phyloP scores from a whole-genome alignment of 768 basidiomycete species.

The Lactarius vividus region DNA sequence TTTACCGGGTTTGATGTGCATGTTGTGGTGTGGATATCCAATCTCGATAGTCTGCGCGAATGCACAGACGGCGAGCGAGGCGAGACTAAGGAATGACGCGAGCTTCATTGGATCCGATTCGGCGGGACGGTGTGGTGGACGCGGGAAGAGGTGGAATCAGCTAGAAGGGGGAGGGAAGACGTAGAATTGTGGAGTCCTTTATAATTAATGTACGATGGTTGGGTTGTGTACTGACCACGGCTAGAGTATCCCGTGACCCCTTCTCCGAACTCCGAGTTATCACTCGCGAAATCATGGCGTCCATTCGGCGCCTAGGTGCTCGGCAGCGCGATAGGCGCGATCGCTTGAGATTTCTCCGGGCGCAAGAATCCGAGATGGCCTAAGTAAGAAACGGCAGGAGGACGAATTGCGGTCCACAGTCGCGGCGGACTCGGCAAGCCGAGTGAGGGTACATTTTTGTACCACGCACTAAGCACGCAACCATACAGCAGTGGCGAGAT shows the following conservation, averaged over 20 bases:
- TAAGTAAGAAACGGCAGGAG: too few species aligned
- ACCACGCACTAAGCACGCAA: too few species aligned
- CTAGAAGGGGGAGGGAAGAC: slow-evolving; percentile 26
- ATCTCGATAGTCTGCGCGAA: slow-evolving; percentile 37
- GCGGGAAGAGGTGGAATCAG: slow-evolving; percentile 24
- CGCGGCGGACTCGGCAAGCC: too few species aligned
- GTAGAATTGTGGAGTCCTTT: slow-evolving; percentile 16
- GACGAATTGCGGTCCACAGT: too few species aligned
- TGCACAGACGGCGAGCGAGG: slow-evolving; percentile 28
- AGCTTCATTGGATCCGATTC: slow-evolving; percentile 21
- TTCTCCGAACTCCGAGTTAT: background rate
- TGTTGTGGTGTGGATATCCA: slow-evolving; percentile 31
- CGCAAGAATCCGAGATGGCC: too few species aligned
- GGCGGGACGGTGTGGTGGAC: background rate
- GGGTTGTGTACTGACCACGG: background rate
- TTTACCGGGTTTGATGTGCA: slow-evolving; percentile 31
- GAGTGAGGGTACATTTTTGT: too few species aligned
- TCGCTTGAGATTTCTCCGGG: background rate
- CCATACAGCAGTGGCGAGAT: too few species aligned
- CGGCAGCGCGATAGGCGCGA: background rate
- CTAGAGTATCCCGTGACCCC: background rate
- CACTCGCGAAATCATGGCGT: too few species aligned
- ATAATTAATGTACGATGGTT: background rate
- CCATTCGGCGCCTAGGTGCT: background rate
- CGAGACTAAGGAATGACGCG: slow-evolving; percentile 25